Evolutionary conservation across 352 stramenopile species (phyloP).

Genomic region (Phytophthora quininea): DNA sequence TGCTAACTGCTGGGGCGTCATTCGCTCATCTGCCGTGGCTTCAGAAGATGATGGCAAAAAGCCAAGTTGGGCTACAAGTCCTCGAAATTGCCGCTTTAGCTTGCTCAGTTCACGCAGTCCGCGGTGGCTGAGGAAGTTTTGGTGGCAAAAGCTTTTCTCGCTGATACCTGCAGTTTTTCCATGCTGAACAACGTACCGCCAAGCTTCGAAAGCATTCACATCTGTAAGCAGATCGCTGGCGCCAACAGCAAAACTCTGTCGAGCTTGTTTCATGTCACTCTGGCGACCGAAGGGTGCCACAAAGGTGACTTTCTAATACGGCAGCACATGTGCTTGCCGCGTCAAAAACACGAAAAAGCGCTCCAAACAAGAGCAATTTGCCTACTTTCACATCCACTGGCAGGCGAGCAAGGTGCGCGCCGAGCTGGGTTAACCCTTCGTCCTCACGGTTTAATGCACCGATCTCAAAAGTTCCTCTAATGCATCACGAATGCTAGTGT

Average conservation of each 20-base stretch:
- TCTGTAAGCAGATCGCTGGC: constrained; percentile 81
- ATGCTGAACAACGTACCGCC: constrained; percentile 41
- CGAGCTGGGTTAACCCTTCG: constrained; percentile 93
- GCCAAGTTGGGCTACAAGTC: constrained; percentile 69
- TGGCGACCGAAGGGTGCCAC: constrained; percentile 76
- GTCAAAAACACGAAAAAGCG: constrained; percentile 92
- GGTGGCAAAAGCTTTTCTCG: constrained; percentile 71
- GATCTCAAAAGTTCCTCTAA: constrained; percentile 91
- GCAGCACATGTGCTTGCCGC: constrained; percentile 70
- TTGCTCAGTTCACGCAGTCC: constrained; percentile 69
- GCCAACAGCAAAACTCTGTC: constrained; percentile 61
- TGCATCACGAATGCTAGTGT: constrained; percentile 88
- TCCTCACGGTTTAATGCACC: constrained; percentile 74
- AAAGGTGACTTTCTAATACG: constrained; percentile 87
- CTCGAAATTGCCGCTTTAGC: constrained; percentile 79
- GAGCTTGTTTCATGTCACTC: constrained; percentile 66
- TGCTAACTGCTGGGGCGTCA: constrained; percentile 56
- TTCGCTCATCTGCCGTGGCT: constrained; percentile 17
- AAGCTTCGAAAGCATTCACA: constrained; percentile 77
- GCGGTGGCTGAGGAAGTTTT: constrained; percentile 68
- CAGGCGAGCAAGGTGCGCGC: constrained; percentile 91
- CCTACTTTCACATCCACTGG: constrained; percentile 97
- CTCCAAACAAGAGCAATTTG: constrained; percentile 97
- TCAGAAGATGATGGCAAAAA: constrained; percentile 41
- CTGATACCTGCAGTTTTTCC: constrained; percentile 18